Evolutionary conservation across 352 stramenopile species (phyloP), one percentile per base, ranked within the genome.

Genomic region (Phytophthora chlamydospora): DNA sequence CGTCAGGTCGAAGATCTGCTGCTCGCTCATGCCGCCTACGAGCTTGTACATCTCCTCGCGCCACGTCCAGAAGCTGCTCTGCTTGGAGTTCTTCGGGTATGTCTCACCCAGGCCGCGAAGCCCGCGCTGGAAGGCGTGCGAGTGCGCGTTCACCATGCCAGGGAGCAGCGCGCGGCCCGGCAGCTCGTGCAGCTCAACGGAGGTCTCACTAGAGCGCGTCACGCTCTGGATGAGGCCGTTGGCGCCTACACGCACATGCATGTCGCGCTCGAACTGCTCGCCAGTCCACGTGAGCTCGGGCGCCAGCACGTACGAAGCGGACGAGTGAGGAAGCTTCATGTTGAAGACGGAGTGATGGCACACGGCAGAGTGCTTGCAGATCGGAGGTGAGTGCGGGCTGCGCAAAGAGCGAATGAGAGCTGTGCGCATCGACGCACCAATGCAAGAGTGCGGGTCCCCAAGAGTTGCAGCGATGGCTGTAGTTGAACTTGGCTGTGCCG

Each of bases 1-100:
- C 34, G 81, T 90, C 13, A 92, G 63, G 35, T 74, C 72, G 60
- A 88, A 89, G 21, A 92, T 80, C 32, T 85, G 68, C 38, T 72
- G 67, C 59, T 87, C 67, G 33, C 60, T 90, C 80, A 90, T 90
- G 45, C 56, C 61, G 21, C 72, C 77, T 33, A 90, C 83, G 35
- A 92, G 77, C 62, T 83, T 83, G 79, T 92, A 92, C 83, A 92
- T 92, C 62, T 92, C 83, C 44, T 92, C 78, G 14, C 83, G 77
- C 83, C 83, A 92, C 36, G 83, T 92, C 83, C 83, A 92, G 60
- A 92, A 92, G 53, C 78, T 89, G 69, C 77, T 88, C 43, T 73
- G 54, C 5, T 54, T 42, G 33, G 53, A 58, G 55, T 64, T 43
- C 57, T 86, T 86, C 8, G 80, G 69, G 57, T 92, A 90, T 64